Percentiles rank a stretch among this genome's conserved stretches.
These are phyloP conservation scores for Spiromastix sp. DNA, from an alignment of 2,329 filamentous ascomycete species.

Conservation along the genomic window DNA sequence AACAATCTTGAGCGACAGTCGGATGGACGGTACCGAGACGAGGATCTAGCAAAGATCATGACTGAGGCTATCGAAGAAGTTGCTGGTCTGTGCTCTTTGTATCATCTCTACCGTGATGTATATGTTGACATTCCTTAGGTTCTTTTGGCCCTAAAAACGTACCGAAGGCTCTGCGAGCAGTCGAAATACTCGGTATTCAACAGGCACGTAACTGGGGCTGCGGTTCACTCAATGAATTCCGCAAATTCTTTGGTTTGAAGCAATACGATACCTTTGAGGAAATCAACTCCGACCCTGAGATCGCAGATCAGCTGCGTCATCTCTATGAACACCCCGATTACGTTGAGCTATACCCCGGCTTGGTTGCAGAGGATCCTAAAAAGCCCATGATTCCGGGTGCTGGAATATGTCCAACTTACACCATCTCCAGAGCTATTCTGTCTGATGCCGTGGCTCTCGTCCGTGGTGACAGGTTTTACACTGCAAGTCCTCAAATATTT, in stretches of 20 bases:
- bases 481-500: slow-evolving; percentile 12
- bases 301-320: slow-evolving; percentile 45
- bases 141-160: slow-evolving; percentile 57
- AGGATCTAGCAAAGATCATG: slow-evolving; percentile 59
- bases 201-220: slow-evolving; percentile 59
- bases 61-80: slow-evolving; percentile 55
- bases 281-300: slow-evolving; percentile 48
- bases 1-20: slow-evolving; percentile 47
- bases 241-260: slow-evolving; percentile 51
- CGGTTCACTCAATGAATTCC: slow-evolving; percentile 44
- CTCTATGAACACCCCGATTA: slow-evolving; percentile 55
- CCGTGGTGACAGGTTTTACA: slow-evolving; percentile 32
- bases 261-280: slow-evolving; percentile 47
- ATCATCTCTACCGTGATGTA: background rate
- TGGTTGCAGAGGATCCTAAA: slow-evolving; percentile 40
- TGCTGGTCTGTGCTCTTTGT: slow-evolving; percentile 45
- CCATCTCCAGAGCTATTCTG: slow-evolving; percentile 30
- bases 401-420: slow-evolving; percentile 29
- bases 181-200: slow-evolving; percentile 71
- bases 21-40: slow-evolving; percentile 57
- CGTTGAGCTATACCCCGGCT: slow-evolving; percentile 60
- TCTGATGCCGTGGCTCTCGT: slow-evolving; percentile 35
- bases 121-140: slow-evolving; percentile 6
- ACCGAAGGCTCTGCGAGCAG: slow-evolving; percentile 58
- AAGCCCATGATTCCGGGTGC: slow-evolving; percentile 26